Evolutionary conservation across 129 eudicot species (phyloP).

Genomic region (Artemisia argyi): DNA sequence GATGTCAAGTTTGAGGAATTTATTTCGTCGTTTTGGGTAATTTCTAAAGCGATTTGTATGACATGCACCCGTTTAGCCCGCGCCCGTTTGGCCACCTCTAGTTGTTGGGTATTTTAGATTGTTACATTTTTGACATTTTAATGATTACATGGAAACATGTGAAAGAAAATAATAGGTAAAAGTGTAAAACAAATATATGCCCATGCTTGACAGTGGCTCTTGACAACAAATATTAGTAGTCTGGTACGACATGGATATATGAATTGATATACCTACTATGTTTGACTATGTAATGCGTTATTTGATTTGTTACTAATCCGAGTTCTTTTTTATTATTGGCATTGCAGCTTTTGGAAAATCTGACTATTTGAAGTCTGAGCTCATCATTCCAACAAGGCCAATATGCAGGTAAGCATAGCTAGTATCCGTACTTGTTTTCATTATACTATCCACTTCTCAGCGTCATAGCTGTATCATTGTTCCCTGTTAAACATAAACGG

Average conservation of each 20-base stretch:
- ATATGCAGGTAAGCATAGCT: slow-evolving; percentile 32
- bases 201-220: too few relatives aligned
- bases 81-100: too few relatives aligned
- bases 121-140: too few relatives aligned
- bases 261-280: neutral
- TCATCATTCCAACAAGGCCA: neutral
- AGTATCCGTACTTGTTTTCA: neutral
- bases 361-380: slow-evolving; percentile 11
- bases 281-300: neutral
- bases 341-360: slow-evolving; percentile 18
- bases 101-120: too few relatives aligned
- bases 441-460: neutral
- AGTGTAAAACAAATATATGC: too few relatives aligned
- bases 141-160: too few relatives aligned
- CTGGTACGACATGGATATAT: neutral
- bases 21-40: too few relatives aligned
- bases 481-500: neutral
- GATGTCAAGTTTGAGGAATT: too few relatives aligned
- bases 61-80: too few relatives aligned
- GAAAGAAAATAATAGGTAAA: too few relatives aligned
- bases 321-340: neutral
- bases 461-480: neutral
- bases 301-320: slow-evolving; percentile 14
- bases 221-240: neutral
- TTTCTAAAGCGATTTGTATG: too few relatives aligned